Evolutionary conservation across 176 grass and related monocot species (phyloP).

Genomic region (Zoysia japonica): DNA sequence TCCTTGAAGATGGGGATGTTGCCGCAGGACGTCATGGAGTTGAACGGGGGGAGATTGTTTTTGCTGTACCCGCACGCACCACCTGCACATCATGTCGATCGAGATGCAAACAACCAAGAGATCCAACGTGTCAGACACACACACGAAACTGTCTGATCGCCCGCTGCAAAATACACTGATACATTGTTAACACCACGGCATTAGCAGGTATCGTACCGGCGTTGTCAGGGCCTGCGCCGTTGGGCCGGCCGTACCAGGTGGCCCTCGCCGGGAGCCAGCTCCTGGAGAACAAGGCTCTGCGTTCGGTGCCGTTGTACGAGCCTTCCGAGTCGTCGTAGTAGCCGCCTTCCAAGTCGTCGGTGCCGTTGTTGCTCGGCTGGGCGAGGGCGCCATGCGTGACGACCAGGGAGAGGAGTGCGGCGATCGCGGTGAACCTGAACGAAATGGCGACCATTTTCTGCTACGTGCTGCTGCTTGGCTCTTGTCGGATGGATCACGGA

Average conservation of each 20-base stretch:
- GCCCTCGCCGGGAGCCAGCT: slow-evolving; percentile 61
- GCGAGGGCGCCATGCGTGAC: not conserved
- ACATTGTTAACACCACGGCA: not conserved
- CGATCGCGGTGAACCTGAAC: slow-evolving; percentile 10
- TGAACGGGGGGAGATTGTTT: slow-evolving; percentile 49
- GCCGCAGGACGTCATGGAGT: slow-evolving; percentile 59
- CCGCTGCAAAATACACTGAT: not conserved
- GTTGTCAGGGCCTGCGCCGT: slow-evolving; percentile 73
- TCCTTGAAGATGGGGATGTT: slow-evolving; percentile 34
- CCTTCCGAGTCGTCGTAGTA: not conserved
- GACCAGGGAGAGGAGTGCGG: slow-evolving; percentile 4
- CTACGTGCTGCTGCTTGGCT: not conserved
- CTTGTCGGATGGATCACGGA: not conserved
- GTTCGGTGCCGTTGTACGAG: not conserved
- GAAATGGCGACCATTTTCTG: not conserved
- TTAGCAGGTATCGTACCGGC: slow-evolving; percentile 31
- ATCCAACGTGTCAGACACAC: not conserved
- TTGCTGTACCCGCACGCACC: slow-evolving; percentile 61
- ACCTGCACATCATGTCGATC: slow-evolving; percentile 16
- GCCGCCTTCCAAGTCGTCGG: not conserved
- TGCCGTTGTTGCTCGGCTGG: not conserved
- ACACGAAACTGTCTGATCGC: not conserved
- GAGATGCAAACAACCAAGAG: not conserved
- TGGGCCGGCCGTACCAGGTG: slow-evolving; percentile 86
- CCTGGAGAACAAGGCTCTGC: slow-evolving; percentile 17